Evolutionary conservation across 2,329 filamentous ascomycete genomes (phyloP).

Genomic region (Claviceps sp.): DNA sequence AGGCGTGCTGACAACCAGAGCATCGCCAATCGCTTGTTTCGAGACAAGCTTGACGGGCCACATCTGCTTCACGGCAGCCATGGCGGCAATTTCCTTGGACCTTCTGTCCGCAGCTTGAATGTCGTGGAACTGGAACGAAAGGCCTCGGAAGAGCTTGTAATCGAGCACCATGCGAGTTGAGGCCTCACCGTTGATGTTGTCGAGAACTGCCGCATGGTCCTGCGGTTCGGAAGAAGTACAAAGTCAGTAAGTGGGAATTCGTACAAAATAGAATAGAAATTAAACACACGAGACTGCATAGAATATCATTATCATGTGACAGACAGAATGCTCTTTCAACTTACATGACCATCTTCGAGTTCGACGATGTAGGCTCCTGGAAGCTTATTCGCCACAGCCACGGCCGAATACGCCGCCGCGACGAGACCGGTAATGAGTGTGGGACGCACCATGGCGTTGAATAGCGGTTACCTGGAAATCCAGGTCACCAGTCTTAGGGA

Average conservation of each 20-base stretch:
- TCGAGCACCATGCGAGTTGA: constrained; percentile 32
- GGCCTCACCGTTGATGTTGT: constrained; percentile 13
- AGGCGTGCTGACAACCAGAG: constrained; percentile 25
- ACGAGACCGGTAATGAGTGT: constrained; percentile 7
- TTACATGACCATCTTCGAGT: constrained; percentile 35
- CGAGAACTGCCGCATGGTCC: constrained; percentile 1
- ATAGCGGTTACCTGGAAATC: not conserved
- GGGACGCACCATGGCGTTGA: constrained; percentile 6
- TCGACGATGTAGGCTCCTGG: constrained; percentile 40
- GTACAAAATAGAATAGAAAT: not conserved
- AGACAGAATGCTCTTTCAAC: not conserved
- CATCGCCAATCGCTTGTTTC: constrained; percentile 28
- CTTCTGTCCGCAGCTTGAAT: constrained; percentile 28
- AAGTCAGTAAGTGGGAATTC: too few relatives aligned
- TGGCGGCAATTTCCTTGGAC: constrained; percentile 24
- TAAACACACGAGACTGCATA: not conserved
- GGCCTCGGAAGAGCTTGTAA: constrained; percentile 39
- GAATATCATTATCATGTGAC: not conserved
- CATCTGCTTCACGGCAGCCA: constrained; percentile 33
- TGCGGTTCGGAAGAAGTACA: not conserved
- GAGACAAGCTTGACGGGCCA: constrained; percentile 32
- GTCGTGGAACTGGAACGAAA: constrained; percentile 38
- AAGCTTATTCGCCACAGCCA: constrained; percentile 20
- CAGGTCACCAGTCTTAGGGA: not conserved
- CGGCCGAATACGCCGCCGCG: constrained; percentile 15